phyloP scores from a whole-genome alignment of 2,329 filamentous ascomycete species.

The Claviceps monticola region DNA sequence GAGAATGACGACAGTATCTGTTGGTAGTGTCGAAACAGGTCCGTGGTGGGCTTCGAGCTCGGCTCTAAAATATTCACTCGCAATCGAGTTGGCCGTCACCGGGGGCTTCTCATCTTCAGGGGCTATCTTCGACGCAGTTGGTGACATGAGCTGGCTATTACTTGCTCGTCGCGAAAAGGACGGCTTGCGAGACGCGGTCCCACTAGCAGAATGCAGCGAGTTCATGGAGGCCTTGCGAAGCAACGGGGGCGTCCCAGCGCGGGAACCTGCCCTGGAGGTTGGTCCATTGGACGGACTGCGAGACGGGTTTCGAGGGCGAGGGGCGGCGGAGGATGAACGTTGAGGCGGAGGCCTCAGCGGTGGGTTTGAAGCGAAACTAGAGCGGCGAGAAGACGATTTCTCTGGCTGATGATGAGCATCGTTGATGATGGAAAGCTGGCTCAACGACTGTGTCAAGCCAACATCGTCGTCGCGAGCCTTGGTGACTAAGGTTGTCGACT shows the following conservation, averaged over 20 bases:
- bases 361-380: constrained; percentile 15
- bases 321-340: constrained; percentile 25
- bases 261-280: constrained; percentile 31
- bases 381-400: neutral
- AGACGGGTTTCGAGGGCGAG: constrained; percentile 21
- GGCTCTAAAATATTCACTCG: constrained; percentile 52
- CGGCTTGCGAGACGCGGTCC: constrained; percentile 21
- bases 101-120: constrained; percentile 21
- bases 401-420: constrained; percentile 10
- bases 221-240: constrained; percentile 43
- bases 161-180: constrained; percentile 35
- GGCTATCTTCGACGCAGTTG: constrained; percentile 17
- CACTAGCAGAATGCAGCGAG: constrained; percentile 38
- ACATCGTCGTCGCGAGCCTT: constrained; percentile 10
- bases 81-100: constrained; percentile 42
- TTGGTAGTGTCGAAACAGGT: constrained; percentile 22
- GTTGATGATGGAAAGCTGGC: constrained; percentile 29
- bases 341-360: constrained; percentile 24
- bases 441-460: constrained; percentile 27
- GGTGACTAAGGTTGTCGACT: neutral
- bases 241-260: constrained; percentile 35
- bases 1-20: constrained; percentile 67
- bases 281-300: constrained; percentile 29
- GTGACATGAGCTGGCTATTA: constrained; percentile 26
- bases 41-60: constrained; percentile 54